Conservation (phyloP, 192 early-diverging fungal species). For the Dispira parvispora region DNA sequence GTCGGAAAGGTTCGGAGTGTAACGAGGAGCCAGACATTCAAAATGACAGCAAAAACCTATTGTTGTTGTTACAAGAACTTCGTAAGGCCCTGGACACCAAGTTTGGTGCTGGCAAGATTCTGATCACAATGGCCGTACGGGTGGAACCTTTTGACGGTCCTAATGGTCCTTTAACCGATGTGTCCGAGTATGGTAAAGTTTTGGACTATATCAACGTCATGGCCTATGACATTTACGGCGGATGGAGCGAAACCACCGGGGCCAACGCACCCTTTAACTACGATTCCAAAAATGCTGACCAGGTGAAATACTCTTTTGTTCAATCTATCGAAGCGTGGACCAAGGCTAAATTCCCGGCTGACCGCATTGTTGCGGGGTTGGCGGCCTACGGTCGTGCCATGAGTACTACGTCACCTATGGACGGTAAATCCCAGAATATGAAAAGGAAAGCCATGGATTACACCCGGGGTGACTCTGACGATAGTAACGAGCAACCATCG, state of each 20-base stretch:
- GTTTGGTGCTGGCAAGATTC: conserved; percentile 22
- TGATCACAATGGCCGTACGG: conserved; percentile 44
- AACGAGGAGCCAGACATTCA: conserved; percentile 26
- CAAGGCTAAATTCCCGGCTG: conserved; percentile 34
- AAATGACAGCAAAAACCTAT: conserved; percentile 45
- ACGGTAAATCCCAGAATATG: conserved; percentile 18
- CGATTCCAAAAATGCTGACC: conserved; percentile 17
- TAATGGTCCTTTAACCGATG: conserved; percentile 30
- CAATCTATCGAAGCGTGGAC: conserved; percentile 38
- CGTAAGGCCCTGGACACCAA: conserved; percentile 25
- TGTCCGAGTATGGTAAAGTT: conserved; percentile 36
- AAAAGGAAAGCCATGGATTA: conserved; percentile 5
- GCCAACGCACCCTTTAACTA: conserved; percentile 41
- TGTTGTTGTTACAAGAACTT: conserved; percentile 37
- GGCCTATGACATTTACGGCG: conserved; percentile 42
- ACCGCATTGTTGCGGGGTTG: conserved; percentile 39
- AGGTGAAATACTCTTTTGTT: conserved; percentile 19
- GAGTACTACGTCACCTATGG: conserved; percentile 20
- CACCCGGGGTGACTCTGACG: conserved; percentile 30
- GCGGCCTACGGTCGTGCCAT: conserved; percentile 42
- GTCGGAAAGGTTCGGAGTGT: conserved; percentile 39
- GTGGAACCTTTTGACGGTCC: conserved; percentile 38
- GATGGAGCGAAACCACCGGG: conserved; percentile 30
- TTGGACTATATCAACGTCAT: conserved; percentile 53
- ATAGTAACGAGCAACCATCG: not conserved